A percentile compares a stretch with the other conserved stretches of the same genome.
These are phyloP conservation scores for Cetradonia linearis DNA, from an alignment of 495 filamentous ascomycete species.

Conservation along the genomic window DNA sequence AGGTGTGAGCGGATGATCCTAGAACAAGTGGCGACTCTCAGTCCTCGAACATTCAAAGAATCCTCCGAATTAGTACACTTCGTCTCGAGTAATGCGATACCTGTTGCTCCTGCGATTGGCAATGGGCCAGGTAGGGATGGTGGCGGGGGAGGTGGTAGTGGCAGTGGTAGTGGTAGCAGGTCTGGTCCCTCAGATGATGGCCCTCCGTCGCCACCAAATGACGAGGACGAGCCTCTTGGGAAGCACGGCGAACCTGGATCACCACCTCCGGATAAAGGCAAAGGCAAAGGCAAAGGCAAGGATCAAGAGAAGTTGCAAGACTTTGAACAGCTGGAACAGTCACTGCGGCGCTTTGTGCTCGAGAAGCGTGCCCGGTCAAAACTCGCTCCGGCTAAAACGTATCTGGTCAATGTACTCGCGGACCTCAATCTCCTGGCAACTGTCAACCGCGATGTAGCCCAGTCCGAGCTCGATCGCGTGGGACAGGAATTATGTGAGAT, in stretches of 20 bases:
- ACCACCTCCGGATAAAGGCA: no score
- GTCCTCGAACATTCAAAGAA: conserved; percentile 87
- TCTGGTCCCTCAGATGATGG: conserved; percentile 41
- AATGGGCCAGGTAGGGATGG: conserved; percentile 40
- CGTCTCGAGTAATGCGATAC: conserved; percentile 91
- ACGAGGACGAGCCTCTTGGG: conserved; percentile 36
- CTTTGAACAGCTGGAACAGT: conserved; percentile 79
- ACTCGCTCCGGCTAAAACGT: conserved; percentile 89
- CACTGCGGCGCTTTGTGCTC: conserved; percentile 84
- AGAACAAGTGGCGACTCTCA: conserved; percentile 74
- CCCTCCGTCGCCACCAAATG: conserved; percentile 36
- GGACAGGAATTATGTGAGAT: conserved; percentile 68
- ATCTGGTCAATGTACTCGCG: conserved; percentile 84
- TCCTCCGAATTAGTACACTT: conserved; percentile 90
- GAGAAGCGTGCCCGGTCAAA: conserved; percentile 94
- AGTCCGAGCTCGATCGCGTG: conserved; percentile 77
- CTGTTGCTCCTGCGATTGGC: conserved; percentile 47
- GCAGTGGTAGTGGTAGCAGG: conserved; percentile 48
- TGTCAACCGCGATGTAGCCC: conserved; percentile 79
- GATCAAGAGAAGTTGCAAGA: conserved; percentile 78
- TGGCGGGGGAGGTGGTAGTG: conserved; percentile 42
- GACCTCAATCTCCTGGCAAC: conserved; percentile 73
- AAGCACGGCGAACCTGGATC: conserved; percentile 39
- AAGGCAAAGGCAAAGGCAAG: conserved; percentile 79
- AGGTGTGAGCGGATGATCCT: conserved; percentile 82